A percentile compares a stretch with the other conserved stretches of the same genome.
phyloP scores from a whole-genome alignment of 1,284 basidiomycete species.

The Cutaneotrichosporon sp. region DNA sequence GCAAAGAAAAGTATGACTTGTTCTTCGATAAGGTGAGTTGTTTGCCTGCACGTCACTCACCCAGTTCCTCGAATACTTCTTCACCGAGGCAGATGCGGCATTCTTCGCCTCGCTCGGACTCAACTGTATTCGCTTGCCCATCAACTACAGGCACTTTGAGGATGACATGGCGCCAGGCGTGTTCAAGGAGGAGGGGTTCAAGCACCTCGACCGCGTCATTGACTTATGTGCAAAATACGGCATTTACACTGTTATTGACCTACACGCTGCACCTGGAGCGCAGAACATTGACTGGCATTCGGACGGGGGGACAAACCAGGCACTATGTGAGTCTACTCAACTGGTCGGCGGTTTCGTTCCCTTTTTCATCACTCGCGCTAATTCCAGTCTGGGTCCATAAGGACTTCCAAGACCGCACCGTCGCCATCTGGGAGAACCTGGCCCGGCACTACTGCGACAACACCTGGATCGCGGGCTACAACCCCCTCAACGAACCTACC shows the following conservation, averaged over 20 bases:
- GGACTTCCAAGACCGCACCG: constrained; percentile 69
- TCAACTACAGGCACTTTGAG: constrained; percentile 44
- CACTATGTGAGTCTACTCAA: constrained; percentile 37
- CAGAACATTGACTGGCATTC: constrained; percentile 53
- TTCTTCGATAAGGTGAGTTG: constrained; percentile 68
- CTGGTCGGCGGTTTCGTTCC: neutral
- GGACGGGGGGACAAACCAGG: constrained; percentile 42
- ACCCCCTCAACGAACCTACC: constrained; percentile 72
- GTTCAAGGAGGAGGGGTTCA: constrained; percentile 41
- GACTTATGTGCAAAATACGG: constrained; percentile 46
- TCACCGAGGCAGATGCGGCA: constrained; percentile 63
- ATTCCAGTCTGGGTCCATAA: constrained; percentile 67
- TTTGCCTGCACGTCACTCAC: neutral
- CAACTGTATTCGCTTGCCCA: constrained; percentile 61
- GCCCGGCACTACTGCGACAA: constrained; percentile 65
- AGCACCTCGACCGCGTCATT: constrained; percentile 41
- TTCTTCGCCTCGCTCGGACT: constrained; percentile 66
- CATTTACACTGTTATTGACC: constrained; percentile 52
- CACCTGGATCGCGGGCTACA: constrained; percentile 65
- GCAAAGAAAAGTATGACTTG: constrained; percentile 66
- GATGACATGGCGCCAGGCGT: constrained; percentile 41
- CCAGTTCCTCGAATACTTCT: constrained; percentile 68
- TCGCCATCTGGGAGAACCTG: constrained; percentile 69
- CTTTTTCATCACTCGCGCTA: neutral
- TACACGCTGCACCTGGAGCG: constrained; percentile 50